Conservation (phyloP, 164 flowering plant species). For the Umbellularia californica region DNA sequence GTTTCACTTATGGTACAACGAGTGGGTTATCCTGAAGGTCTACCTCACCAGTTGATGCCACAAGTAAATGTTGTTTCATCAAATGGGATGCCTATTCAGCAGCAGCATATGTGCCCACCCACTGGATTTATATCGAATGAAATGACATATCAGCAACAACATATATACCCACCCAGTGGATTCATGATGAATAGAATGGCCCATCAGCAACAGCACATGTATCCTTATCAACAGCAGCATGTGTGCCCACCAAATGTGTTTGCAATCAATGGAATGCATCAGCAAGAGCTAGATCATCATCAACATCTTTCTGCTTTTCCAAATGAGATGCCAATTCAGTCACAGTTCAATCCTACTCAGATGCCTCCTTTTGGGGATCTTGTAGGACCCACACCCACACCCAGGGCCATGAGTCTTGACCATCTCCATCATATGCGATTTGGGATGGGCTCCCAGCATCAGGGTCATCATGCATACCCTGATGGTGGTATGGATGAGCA, state of each 20-base stretch:
- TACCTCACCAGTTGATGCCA: slow-evolving; percentile 12
- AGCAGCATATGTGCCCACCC: slow-evolving; percentile 27
- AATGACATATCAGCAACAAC: slow-evolving; percentile 20
- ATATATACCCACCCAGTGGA: background rate
- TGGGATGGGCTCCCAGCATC: slow-evolving; percentile 28
- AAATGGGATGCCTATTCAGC: slow-evolving; percentile 37
- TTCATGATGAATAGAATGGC: background rate
- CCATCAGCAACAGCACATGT: background rate
- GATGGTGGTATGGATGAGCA: slow-evolving; percentile 8
- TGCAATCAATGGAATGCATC: too few relatives aligned
- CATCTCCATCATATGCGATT: slow-evolving; percentile 24
- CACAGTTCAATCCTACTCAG: slow-evolving; percentile 36
- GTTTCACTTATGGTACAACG: slow-evolving; percentile 21
- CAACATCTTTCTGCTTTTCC: slow-evolving; percentile 26
- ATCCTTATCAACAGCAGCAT: slow-evolving; percentile 20
- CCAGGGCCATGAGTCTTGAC: slow-evolving; percentile 27
- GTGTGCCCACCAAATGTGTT: too few relatives aligned
- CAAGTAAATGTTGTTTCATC: slow-evolving; percentile 27
- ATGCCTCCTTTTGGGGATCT: slow-evolving; percentile 33
- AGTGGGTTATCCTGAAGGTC: slow-evolving; percentile 3
- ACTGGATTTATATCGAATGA: slow-evolving; percentile 30
- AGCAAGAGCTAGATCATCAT: slow-evolving; percentile 6
- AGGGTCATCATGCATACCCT: slow-evolving; percentile 14
- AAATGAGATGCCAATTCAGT: slow-evolving; percentile 37
- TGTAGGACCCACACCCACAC: slow-evolving; percentile 21